Base-by-base conservation (phyloP, 164 flowering plant genomes). In the Vitis labrusca region DNA sequence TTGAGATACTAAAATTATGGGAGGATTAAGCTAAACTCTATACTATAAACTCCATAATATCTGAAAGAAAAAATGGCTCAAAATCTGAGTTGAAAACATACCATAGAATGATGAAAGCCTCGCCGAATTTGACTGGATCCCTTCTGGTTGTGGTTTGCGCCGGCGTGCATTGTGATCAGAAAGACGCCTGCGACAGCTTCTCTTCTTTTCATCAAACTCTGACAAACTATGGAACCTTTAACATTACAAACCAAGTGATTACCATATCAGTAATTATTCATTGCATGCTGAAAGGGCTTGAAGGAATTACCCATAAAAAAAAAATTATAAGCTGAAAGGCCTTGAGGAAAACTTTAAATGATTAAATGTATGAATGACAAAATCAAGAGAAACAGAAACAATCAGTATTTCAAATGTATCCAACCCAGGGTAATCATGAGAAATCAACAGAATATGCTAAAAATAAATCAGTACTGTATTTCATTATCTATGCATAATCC, bases 101-200 rank as follows among this genome's bases (percentile, higher is more conserved):
- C 97, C 97, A 82, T 79, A 83, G 10, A 79, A 57, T 52, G 88
- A 72, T 44, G 92, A 77, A 54, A 78, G 76, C 71, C 87, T 79
- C 32, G 81, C 53, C 1, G 90, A 69, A 61, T 77, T 81, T 58
- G 89, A 85, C 44, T 81, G 86, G 59, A 84, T 73, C 10, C 83
- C 72, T 29, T 87, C 89, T 16, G 80, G 80, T 63, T 76, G 91
- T 63, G 93, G 94, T 76, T 90, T 92, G 63, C 98, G 89, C 10
- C 98, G 90, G 54, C 98, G 86, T 59, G 98, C 93, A 86, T 92
- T 92, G 65, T 92, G 98, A 76, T 92, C 91, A 70, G 89, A 83
- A 49, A 92, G 90, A 65, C 94, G 89, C 76, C 80, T 86, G 11
- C 96, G 89, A 59, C 97, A 92, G 79, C 97, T 92, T 63, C 92